Conservation (phyloP, 2,329 filamentous ascomycete genomes). For the Corniculantispora saksenae region DNA sequence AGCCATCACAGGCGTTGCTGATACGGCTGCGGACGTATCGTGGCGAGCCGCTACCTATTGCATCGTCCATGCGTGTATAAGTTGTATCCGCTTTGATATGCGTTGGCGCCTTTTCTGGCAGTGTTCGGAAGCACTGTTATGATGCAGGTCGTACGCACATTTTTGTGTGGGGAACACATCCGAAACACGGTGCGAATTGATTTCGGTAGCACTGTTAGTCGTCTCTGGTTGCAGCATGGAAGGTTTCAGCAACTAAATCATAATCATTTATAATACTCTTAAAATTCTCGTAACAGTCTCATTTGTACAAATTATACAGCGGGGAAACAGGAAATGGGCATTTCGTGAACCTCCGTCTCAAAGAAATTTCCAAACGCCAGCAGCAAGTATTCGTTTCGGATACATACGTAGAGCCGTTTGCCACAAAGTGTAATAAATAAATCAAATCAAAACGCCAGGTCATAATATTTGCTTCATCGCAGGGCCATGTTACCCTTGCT, state of each 20-base stretch:
- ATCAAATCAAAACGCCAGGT: constrained; percentile 6
- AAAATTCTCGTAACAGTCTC: constrained; percentile 13
- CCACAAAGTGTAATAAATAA: constrained; percentile 11
- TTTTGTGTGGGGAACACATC: constrained; percentile 9
- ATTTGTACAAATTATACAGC: constrained; percentile 18
- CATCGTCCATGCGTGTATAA: constrained; percentile 13
- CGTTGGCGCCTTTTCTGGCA: not conserved
- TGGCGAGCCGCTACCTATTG: not conserved
- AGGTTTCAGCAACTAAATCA: not conserved
- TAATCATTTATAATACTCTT: constrained; percentile 5
- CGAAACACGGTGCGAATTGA: not conserved
- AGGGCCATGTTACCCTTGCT: constrained; percentile 30
- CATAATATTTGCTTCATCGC: constrained; percentile 29
- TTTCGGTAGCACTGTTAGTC: constrained; percentile 2
- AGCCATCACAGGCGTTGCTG: constrained; percentile 55
- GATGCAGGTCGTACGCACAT: not conserved
- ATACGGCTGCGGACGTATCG: constrained; percentile 44
- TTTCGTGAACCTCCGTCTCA: not conserved
- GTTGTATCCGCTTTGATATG: no score
- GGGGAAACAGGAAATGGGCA: not conserved
- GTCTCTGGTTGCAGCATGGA: no score
- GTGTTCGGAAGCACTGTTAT: constrained; percentile 19
- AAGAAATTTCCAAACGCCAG: constrained; percentile 12
- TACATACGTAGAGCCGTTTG: not conserved
- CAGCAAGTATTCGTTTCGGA: not conserved